Evolutionary conservation across 2,329 filamentous ascomycete genomes (phyloP).

Genomic region (Alternaria consortialis): DNA sequence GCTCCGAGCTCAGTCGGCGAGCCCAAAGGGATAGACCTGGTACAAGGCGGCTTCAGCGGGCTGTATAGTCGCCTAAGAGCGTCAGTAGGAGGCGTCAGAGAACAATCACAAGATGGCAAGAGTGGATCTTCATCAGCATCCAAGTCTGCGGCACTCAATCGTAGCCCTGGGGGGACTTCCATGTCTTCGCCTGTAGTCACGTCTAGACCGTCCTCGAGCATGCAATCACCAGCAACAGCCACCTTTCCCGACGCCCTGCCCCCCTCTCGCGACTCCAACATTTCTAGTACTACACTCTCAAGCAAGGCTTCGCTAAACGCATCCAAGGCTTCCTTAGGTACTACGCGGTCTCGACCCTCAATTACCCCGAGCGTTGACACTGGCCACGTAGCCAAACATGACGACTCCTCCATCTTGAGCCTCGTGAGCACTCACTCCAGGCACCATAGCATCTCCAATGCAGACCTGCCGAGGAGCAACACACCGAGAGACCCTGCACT

Average conservation of each 20-base stretch:
- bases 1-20: conserved; percentile 67
- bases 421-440: conserved; percentile 38
- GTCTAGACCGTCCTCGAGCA: conserved; percentile 47
- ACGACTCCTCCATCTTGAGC: conserved; percentile 39
- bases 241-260: conserved; percentile 48
- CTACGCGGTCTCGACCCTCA: conserved; percentile 43
- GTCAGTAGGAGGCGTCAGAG: conserved; percentile 76
- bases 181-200: conserved; percentile 49
- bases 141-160: conserved; percentile 20
- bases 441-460: conserved; percentile 26
- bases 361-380: conserved; percentile 35
- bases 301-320: conserved; percentile 43
- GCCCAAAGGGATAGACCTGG: conserved; percentile 75
- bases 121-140: conserved; percentile 21
- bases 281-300: conserved; percentile 39
- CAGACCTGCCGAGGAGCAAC: conserved; percentile 29
- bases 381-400: conserved; percentile 29
- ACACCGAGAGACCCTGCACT: conserved; percentile 29
- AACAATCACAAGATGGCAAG: conserved; percentile 49
- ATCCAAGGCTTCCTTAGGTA: conserved; percentile 12
- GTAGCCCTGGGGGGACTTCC: conserved; percentile 40
- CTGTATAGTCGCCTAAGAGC: conserved; percentile 86
- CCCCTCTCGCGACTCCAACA: conserved; percentile 47
- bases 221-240: conserved; percentile 51
- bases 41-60: conserved; percentile 87